A percentile compares a stretch with the other conserved stretches of the same genome.
These are phyloP conservation scores for Leptographium lundbergii DNA, from an alignment of 2,329 filamentous ascomycete species.

Conservation along the genomic window DNA sequence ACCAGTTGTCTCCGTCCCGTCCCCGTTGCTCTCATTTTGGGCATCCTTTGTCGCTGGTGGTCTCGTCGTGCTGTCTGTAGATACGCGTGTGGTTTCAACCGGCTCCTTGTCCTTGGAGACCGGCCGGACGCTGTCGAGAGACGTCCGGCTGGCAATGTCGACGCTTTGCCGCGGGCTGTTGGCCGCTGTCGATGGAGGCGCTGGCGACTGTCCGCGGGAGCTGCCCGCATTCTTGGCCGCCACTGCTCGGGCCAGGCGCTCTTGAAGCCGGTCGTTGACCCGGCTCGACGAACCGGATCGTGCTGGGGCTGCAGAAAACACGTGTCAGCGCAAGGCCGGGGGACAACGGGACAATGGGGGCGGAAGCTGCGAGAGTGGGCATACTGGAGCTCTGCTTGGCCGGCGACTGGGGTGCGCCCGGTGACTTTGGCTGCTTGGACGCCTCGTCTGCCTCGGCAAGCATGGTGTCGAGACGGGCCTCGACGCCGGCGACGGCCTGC, in stretches of 20 bases:
- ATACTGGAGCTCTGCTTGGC: constrained; percentile 19
- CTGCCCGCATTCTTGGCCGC: constrained; percentile 49
- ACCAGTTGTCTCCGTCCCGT: background rate
- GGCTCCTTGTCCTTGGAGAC: background rate
- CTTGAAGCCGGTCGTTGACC: constrained; percentile 73
- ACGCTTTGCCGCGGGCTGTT: constrained; percentile 31
- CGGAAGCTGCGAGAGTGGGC: constrained; percentile 3
- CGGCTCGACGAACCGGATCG: constrained; percentile 51
- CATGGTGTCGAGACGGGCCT: constrained; percentile 85
- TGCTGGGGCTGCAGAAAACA: constrained; percentile 28
- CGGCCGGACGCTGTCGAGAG: constrained; percentile 16
- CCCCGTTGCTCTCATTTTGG: background rate
- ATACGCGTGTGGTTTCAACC: background rate
- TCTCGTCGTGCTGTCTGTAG: constrained; percentile 9
- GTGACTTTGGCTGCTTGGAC: constrained; percentile 7
- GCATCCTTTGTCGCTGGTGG: background rate
- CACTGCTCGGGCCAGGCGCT: constrained; percentile 77
- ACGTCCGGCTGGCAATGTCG: constrained; percentile 20
- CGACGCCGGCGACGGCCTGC: constrained; percentile 84
- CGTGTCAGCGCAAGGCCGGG: constrained; percentile 10
- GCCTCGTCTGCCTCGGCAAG: constrained; percentile 63
- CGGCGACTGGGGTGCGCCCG: constrained; percentile 12
- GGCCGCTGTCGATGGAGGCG: constrained; percentile 27
- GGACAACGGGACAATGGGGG: background rate
- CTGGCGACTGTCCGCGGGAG: constrained; percentile 26